phyloP scores from a whole-genome alignment of 164 flowering plant species.

The Sextonia rubra region DNA sequence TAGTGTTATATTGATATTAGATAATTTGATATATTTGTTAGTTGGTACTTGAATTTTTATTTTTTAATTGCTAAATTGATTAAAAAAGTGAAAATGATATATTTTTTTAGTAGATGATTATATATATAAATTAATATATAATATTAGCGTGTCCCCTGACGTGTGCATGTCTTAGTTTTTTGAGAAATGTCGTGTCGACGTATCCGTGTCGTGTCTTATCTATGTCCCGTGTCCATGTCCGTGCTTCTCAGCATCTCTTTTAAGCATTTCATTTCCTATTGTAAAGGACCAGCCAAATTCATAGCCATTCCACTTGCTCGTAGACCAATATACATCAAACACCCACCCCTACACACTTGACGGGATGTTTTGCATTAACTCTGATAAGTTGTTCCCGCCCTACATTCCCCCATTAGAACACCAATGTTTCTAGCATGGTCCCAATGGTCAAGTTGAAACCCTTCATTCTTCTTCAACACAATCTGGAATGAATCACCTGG shows the following conservation, averaged over 20 bases:
- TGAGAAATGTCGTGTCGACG: no score
- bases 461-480: conserved; percentile 46
- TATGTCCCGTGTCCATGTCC: no score
- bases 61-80: no score
- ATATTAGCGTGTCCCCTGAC: no score
- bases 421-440: conserved; percentile 36
- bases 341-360: conserved; percentile 47
- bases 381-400: conserved; percentile 34
- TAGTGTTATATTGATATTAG: no score
- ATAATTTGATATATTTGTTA: no score
- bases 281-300: conserved; percentile 45
- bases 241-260: conserved; percentile 25
- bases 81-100: no score
- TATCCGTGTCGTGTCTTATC: no score
- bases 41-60: no score
- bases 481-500: conserved; percentile 62
- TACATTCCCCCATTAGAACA: conserved; percentile 40
- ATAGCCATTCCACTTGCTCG: conserved; percentile 40
- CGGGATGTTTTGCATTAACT: conserved; percentile 30
- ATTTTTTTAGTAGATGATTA: no score
- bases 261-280: conserved; percentile 24
- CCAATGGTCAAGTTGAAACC: conserved; percentile 34
- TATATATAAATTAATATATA: no score
- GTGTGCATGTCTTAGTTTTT: no score
- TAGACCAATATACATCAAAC: conserved; percentile 40